A percentile compares a stretch with the other conserved stretches of the same genome.
Evolutionary conservation across 2,329 filamentous ascomycete species (phyloP).

Genomic region (Trichoderma citrinoviride): DNA sequence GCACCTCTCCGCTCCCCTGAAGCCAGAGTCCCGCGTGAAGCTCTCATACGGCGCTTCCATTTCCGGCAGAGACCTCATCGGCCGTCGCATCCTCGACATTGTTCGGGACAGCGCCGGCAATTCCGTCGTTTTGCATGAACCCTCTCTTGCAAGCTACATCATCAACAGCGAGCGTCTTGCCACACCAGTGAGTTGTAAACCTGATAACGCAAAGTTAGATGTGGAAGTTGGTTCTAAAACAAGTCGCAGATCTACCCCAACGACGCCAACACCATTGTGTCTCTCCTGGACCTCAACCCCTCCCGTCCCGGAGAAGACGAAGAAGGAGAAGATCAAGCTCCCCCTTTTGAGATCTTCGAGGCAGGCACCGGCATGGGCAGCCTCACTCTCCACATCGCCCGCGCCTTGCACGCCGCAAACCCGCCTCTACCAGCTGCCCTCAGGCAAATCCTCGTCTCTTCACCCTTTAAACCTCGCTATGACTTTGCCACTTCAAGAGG

Average conservation of each 20-base stretch:
- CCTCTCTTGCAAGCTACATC: slow-evolving; percentile 72
- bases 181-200: slow-evolving; percentile 54
- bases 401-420: slow-evolving; percentile 74
- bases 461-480: slow-evolving; percentile 25
- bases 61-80: slow-evolving; percentile 59
- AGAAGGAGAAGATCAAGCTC: slow-evolving; percentile 27
- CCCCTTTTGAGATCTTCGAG: slow-evolving; percentile 72
- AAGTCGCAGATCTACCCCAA: slow-evolving; percentile 57
- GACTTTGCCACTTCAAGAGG: slow-evolving; percentile 21
- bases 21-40: slow-evolving; percentile 32
- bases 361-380: slow-evolving; percentile 83
- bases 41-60: slow-evolving; percentile 48
- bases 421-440: slow-evolving; percentile 46
- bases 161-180: slow-evolving; percentile 64
- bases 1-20: slow-evolving; percentile 40
- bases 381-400: slow-evolving; percentile 70
- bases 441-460: slow-evolving; percentile 33
- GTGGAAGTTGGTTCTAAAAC: background rate
- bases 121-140: slow-evolving; percentile 57
- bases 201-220: background rate
- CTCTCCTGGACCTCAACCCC: slow-evolving; percentile 71
- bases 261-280: slow-evolving; percentile 73
- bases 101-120: slow-evolving; percentile 51
- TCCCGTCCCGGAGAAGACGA: slow-evolving; percentile 38
- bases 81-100: slow-evolving; percentile 57